Conservation (phyloP, 768 basidiomycete species). For the Butyriboletus loyo region DNA sequence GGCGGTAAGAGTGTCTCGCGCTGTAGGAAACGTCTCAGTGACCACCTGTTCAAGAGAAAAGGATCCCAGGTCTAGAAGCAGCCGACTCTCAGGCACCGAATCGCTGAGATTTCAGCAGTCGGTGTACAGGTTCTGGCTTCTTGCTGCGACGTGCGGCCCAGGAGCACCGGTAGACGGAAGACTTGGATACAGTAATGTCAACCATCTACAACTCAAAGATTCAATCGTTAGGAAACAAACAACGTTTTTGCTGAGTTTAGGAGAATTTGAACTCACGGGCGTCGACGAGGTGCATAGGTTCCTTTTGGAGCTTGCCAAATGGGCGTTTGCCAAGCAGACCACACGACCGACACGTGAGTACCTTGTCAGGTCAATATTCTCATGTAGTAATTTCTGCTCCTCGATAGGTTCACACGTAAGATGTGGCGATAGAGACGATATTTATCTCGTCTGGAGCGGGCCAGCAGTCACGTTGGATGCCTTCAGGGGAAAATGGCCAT, state of each 20-base stretch:
- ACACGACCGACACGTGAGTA: not conserved
- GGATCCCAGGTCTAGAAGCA: constrained; percentile 32
- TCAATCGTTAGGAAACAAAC: constrained; percentile 4
- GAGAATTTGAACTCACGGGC: constrained; percentile 19
- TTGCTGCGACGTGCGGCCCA: constrained; percentile 8
- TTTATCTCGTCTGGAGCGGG: constrained; percentile 14
- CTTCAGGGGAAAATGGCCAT: constrained; percentile 8
- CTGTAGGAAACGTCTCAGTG: not conserved
- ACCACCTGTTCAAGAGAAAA: constrained; percentile 30
- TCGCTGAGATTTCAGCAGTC: constrained; percentile 30
- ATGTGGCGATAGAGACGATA: not conserved
- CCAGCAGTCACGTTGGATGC: constrained; percentile 8
- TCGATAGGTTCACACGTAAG: not conserved
- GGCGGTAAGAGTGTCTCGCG: constrained; percentile 27
- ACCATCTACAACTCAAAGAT: not conserved
- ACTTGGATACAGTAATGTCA: not conserved
- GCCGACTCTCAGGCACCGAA: constrained; percentile 31
- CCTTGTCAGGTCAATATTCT: not conserved
- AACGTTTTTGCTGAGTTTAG: constrained; percentile 5
- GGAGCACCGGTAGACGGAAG: not conserved
- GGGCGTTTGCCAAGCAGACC: constrained; percentile 6
- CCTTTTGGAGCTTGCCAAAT: constrained; percentile 16
- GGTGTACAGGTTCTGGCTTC: constrained; percentile 30
- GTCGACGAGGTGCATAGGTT: constrained; percentile 20
- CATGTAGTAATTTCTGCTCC: not conserved